Base-by-base conservation (phyloP, 169 alveolate genomes). In the Cystoisospora suis region DNA sequence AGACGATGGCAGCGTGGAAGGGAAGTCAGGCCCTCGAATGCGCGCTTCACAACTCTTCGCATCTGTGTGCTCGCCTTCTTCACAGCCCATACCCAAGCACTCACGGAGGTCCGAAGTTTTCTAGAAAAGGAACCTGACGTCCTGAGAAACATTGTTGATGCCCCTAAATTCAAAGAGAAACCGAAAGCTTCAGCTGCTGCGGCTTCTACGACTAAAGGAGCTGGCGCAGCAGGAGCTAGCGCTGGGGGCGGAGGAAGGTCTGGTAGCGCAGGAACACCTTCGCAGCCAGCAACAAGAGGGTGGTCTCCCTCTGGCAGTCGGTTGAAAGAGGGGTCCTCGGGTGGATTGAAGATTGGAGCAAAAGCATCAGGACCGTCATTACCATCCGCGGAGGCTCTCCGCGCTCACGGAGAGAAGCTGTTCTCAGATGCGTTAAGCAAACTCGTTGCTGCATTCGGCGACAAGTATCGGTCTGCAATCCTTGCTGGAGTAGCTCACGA, bases 401-500 rank as follows among this genome's bases (percentile, higher is more conserved):
- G 32, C 0, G 7, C 53, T 9, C 0, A 15, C 40, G 83, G 47
- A 38, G 83, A 72, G 6, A 72, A 72, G 56, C 32, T 72, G 47
- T 72, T 72, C 32, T 23, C 38, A 4, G 56, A 40, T 27, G 83
- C 83, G 2, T 23, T 72, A 29, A 1, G 3, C 7, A 36, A 27
- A 6, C 1, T 72, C 83, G 20, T 1, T 0, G 58, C 46, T 12
- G 58, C 46, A 34, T 72, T 72, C 15, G 47, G 29, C 1, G 58
- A 72, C 6, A 72, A 72, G 56, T 72, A 72, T 72, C 15, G 83
- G 32, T 0, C 23, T 3, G 83, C 83, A 27, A 72, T 40, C 23
- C 83, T 72, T 38, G 58, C n/a, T 7, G 83, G 83, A 6, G 83
- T n/a, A 6, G 56, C 45, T 20, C 83, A 72, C n/a, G 83, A 36